Conservation (phyloP, 345 rosid species). For the Excoecaria agallocha region DNA sequence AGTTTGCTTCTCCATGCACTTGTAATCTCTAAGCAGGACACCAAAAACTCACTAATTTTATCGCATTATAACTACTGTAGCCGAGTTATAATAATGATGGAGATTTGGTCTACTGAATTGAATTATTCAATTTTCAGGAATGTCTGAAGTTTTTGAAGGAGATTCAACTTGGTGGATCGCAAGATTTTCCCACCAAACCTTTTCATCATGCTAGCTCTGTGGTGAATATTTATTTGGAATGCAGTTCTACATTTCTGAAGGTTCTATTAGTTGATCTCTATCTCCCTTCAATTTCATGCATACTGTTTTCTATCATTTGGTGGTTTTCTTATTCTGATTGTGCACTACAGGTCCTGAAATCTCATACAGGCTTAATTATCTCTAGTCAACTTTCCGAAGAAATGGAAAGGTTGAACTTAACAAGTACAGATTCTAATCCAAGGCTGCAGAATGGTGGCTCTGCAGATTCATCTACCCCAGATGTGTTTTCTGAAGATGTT, state of each 20-base stretch:
- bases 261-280: constrained; percentile 31
- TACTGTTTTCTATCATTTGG: neutral
- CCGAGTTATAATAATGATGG: constrained; percentile 7
- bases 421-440: constrained; percentile 50
- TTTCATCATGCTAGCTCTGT: constrained; percentile 56
- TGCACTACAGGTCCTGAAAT: constrained; percentile 57
- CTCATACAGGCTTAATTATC: constrained; percentile 41
- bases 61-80: neutral
- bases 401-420: constrained; percentile 58
- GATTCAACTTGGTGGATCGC: constrained; percentile 60
- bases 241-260: constrained; percentile 62
- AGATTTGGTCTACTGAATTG: constrained; percentile 16
- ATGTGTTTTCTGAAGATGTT: constrained; percentile 70
- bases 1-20: neutral
- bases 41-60: neutral
- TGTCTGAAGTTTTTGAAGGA: constrained; percentile 80
- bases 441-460: constrained; percentile 72
- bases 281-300: neutral
- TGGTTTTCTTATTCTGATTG: constrained; percentile 5
- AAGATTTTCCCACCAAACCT: constrained; percentile 56
- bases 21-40: neutral
- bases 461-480: constrained; percentile 60
- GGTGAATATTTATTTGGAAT: constrained; percentile 56
- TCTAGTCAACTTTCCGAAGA: constrained; percentile 66
- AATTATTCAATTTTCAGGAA: constrained; percentile 55